phyloP scores from a whole-genome alignment of 2,329 filamentous ascomycete species.

The Fusarium begoniae region DNA sequence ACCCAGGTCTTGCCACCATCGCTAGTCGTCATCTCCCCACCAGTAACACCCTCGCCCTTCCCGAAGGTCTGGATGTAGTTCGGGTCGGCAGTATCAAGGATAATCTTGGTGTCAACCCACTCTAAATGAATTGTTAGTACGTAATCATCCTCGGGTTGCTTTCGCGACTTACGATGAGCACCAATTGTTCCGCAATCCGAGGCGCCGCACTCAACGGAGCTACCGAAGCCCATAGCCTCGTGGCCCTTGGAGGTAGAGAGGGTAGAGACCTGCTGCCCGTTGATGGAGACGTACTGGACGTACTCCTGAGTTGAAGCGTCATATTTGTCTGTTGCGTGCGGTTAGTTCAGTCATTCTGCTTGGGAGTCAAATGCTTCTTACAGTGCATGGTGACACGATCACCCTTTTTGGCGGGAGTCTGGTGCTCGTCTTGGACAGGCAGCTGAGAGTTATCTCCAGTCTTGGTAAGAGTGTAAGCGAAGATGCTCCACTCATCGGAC shows the following conservation, averaged over 20 bases:
- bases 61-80: slow-evolving; percentile 32
- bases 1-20: slow-evolving; percentile 25
- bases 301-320: slow-evolving; percentile 27
- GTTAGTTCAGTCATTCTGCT: not conserved
- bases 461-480: slow-evolving; percentile 52
- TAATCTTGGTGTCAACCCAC: slow-evolving; percentile 34
- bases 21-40: slow-evolving; percentile 4
- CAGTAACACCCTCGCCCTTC: slow-evolving; percentile 21
- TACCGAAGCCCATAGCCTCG: slow-evolving; percentile 53
- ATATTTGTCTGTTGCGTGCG: slow-evolving; percentile 14
- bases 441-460: slow-evolving; percentile 42
- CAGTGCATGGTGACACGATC: slow-evolving; percentile 37
- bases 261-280: slow-evolving; percentile 47
- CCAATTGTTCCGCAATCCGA: slow-evolving; percentile 73
- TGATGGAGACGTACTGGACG: slow-evolving; percentile 32
- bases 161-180: slow-evolving; percentile 26
- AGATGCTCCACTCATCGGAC: slow-evolving; percentile 51
- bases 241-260: slow-evolving; percentile 56
- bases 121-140: not conserved
- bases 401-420: slow-evolving; percentile 18
- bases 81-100: slow-evolving; percentile 22
- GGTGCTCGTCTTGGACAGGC: slow-evolving; percentile 22
- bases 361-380: not conserved
- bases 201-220: slow-evolving; percentile 69
- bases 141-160: accelerated